Percentiles rank a stretch among this genome's conserved stretches.
Conservation (phyloP, 306 rosid species). For the Castanopsis chinensis region DNA sequence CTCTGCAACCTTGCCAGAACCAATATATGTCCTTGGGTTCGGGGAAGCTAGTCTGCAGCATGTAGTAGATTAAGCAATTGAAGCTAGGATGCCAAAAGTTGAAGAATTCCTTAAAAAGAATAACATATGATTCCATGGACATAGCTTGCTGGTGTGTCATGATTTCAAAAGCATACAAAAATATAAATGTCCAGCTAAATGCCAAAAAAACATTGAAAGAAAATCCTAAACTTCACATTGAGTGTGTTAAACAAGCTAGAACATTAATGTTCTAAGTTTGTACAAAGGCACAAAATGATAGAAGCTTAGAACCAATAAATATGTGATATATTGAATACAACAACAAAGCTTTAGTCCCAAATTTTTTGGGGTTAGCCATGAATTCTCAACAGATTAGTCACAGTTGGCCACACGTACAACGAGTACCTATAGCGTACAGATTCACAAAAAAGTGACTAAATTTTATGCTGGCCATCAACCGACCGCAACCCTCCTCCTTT, state of each 20-base stretch:
- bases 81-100: not conserved
- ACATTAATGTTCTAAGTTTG: not conserved
- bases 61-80: constrained; percentile 10
- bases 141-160: not conserved
- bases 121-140: not conserved
- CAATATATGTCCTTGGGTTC: constrained; percentile 91
- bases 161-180: not conserved
- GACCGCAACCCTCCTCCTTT: no score
- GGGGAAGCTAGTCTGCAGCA: constrained; percentile 70
- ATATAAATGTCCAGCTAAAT: not conserved
- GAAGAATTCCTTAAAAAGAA: not conserved
- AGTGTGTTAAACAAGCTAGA: not conserved
- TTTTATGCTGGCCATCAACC: accelerated
- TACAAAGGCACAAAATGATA: not conserved
- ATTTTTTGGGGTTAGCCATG: no score
- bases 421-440: no score
- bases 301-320: not conserved
- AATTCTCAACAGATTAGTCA: no score
- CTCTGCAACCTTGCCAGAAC: constrained; percentile 94
- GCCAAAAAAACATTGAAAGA: not conserved
- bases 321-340: not conserved
- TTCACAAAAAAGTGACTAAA: no score
- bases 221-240: not conserved
- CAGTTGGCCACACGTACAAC: no score
- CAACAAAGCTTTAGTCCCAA: no score